Percentiles rank a stretch among this genome's conserved stretches.
Conservation (phyloP, 106 monocot genomes). For the Agapanthus africanus region DNA sequence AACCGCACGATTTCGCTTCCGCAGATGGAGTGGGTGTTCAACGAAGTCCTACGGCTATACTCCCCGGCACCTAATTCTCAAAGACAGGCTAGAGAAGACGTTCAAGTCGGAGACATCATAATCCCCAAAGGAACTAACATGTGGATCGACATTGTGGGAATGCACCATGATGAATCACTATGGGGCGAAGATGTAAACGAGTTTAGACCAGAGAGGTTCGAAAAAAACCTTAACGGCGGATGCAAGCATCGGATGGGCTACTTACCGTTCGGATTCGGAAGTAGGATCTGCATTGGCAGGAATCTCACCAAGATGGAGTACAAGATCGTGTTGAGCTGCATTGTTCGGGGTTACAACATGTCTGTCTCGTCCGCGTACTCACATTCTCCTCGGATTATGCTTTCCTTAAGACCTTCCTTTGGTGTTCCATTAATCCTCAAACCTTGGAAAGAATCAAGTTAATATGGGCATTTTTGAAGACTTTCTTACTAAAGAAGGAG, state of each 20-base stretch:
- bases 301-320: constrained; percentile 57
- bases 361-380: constrained; percentile 36
- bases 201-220: constrained; percentile 73
- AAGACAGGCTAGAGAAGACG: constrained; percentile 50
- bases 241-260: constrained; percentile 66
- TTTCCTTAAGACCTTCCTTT: constrained; percentile 44
- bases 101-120: constrained; percentile 22
- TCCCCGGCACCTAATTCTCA: constrained; percentile 50
- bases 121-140: constrained; percentile 71
- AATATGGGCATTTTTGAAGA: too few species aligned
- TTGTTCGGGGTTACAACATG: constrained; percentile 39
- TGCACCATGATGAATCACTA: constrained; percentile 61
- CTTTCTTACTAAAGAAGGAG: too few species aligned
- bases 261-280: constrained; percentile 65
- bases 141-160: constrained; percentile 53
- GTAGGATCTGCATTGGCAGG: constrained; percentile 52
- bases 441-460: too few species aligned
- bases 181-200: constrained; percentile 67
- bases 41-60: constrained; percentile 61
- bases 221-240: constrained; percentile 23
- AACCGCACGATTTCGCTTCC: too few species aligned
- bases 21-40: constrained; percentile 68
- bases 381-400: constrained; percentile 46
- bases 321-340: constrained; percentile 49
- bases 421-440: constrained; percentile 46